Evolutionary conservation across 1,139 yeast species (phyloP), one percentile per base, ranked within the genome.

Genomic region (Debaryomyces robertsiae): DNA sequence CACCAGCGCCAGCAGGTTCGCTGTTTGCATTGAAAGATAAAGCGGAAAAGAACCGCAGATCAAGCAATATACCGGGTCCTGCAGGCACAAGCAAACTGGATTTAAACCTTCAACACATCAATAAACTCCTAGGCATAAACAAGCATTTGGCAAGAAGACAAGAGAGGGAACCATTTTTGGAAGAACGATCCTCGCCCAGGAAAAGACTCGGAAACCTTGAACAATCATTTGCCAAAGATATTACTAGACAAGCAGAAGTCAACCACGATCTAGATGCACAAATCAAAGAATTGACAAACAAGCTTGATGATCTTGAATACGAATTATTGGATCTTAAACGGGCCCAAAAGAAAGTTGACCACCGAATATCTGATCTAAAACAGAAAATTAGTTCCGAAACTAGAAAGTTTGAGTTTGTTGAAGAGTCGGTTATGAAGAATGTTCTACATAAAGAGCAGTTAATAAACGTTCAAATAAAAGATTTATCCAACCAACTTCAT

Each of bases 391-490:
- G 45, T 9, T 50, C 54, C 3, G 46, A 46, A 36, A 46, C 50
- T n/a, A 49, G 56, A 18, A 51, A 54, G 35, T 60, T 61, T 35
- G 64, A 60, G 17, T 53, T 50, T 42, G 39, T 57, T 32, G 72
- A 63, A 46, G 61, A 54, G 9, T 47, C 54, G 4, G 54, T 65
- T 11, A 57, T 65, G 45, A 54, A 56, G 15, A 52, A 58, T 39
- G 72, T 67, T 1, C 50, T 51, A 27, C 57, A 55, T 39, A 55
- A 54, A 39, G 73, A 67, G 41, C 57, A 55, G 29, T 43, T 58
- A 27, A 49, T 61, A 13, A 53, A 63, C 27, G 47, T 57, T 9
- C 54, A 58, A 32, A 46, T 66, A 7, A 46, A 54, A 27, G 63
- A 61, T 32, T 46, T 53, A 28, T 36, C 52, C n/a, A 55, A 56